Conservation (phyloP, 371 early-diverging fungal genomes). For the Lichtheimia ornata region DNA sequence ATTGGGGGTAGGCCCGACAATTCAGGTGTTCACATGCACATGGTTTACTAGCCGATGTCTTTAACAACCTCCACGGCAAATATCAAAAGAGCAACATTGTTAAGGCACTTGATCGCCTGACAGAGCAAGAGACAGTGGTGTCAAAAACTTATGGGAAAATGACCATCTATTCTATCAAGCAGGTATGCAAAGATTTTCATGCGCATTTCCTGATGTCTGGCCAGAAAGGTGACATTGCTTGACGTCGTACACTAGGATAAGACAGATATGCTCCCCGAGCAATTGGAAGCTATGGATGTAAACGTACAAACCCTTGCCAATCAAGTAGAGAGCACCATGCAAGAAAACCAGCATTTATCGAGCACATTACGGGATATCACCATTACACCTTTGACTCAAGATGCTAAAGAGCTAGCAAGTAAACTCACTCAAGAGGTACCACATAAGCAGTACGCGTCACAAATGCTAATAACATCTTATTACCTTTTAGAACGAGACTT, state of each 20-base stretch:
- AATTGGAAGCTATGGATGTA: background rate
- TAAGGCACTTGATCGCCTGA: conserved; percentile 15
- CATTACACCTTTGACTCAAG: conserved; percentile 14
- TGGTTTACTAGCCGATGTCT: conserved; percentile 17
- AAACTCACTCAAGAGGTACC: conserved; percentile 7
- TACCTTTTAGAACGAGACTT: conserved; percentile 1
- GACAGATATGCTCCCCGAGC: background rate
- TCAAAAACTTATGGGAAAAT: conserved; percentile 23
- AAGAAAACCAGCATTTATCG: background rate
- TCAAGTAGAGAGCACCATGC: background rate
- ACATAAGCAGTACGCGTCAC: background rate
- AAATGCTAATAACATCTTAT: background rate
- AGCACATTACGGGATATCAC: background rate
- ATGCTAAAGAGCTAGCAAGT: background rate
- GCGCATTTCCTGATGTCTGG: too few species aligned
- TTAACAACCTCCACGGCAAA: conserved; percentile 23
- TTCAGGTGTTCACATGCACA: background rate
- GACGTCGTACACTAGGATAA: background rate
- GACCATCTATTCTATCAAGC: conserved; percentile 16
- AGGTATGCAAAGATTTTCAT: conserved; percentile 7
- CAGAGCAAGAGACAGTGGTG: conserved; percentile 6
- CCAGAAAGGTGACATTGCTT: too few species aligned
- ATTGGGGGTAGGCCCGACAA: too few species aligned
- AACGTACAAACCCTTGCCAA: background rate
- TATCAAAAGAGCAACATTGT: conserved; percentile 16